Base-by-base conservation (phyloP, 352 stramenopile species). In the Lagenidium sp. region DNA sequence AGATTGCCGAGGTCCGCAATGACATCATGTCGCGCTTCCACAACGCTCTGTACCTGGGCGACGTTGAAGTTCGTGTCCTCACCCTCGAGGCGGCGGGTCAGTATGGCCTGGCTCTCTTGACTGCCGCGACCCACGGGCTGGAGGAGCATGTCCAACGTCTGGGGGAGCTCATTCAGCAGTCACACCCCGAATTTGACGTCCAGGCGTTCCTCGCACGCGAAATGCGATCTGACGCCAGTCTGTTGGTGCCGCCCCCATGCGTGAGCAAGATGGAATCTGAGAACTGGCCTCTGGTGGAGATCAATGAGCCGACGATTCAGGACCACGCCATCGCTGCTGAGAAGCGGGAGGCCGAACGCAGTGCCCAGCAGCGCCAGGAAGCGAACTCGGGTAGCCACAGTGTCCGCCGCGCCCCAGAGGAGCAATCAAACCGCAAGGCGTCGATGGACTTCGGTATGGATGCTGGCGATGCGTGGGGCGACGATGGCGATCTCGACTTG, bases 21-120 rank as follows among this genome's bases (percentile, higher is more conserved):
- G 96, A 99, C 60, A 96, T 98, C 48, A 99, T 99, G 95, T 94
- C 88, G 20, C 87, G 94, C 37, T 99, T 99, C 67, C 95, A 98
- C 75, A 99, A 99, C 67, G 93, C 95, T 5, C 68, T 99, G 6
- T 97, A 98, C 53, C 75, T 99, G 21, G 96, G 96, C 32, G 95
- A 99, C 65, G 95, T 96, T 15, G 73, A 92, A 1, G 95, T 98
- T 44, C 86, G 96, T 23, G 83, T 99, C 32, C 65, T 91, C 36
- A 95, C 98, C 18, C 75, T 99, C 6, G 95, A 99, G 64, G 76
- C 95, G 6, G 96, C 91, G 12, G 95, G 95, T 2, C 97, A 99
- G 57, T 72, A 96, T 21, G 87, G 92, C 23, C 65, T 99, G 11
- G 97, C 97, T 11, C 96, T 98, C 57, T 77, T 99, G 19, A 97